Evolutionary conservation across 495 filamentous ascomycete genomes (phyloP), one percentile per base, ranked within the genome.

Genomic region (Podospora anserina): DNA sequence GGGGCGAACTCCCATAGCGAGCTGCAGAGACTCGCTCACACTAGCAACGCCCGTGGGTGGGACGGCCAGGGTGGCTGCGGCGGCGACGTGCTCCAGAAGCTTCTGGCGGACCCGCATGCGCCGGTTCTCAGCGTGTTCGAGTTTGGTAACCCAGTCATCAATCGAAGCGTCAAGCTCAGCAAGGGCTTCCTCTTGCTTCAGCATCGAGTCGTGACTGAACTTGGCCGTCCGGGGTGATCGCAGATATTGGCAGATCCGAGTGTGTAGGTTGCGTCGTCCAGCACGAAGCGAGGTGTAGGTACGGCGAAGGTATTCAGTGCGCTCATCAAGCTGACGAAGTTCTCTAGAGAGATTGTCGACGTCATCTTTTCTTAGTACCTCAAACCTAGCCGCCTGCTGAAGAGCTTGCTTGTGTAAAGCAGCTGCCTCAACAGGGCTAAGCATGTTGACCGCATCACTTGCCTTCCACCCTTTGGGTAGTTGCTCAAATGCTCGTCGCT

Each of bases 171-270:
- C 90, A 19, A 92, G 83, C 71, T 91, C 89, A 2, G 85, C 84
- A 26, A 92, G 80, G 7, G 89, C 87, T 74, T 92, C 89, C 74
- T 91, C 89, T 72, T 92, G 90, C 78, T 88, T 90, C 66, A 92
- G 81, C 63, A 92, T 84, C 58, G 82, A 85, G 55, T 92, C 90
- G 62, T 86, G 82, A 57, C 85, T 90, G 73, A 91, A 90, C 64
- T 82, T 87, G 49, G 88, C 85, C 18, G 83, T 81, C 49, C 87
- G 85, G 3, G 87, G 84, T 23, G 85, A 85, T 56, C 87, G 84
- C 6, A 92, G 83, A 71, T 90, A 91, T 56, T 87, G 83, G 70
- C 90, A 88, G 75, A 91, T 90, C 44, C 89, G 82, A 18, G 81
- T 81, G 72, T 92, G 90, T 1, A 92, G 82, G 71, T 88, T 90